These are phyloP conservation scores for Leccinum pellstonianum DNA, from an alignment of 768 basidiomycete genomes.

Conservation along the genomic window DNA sequence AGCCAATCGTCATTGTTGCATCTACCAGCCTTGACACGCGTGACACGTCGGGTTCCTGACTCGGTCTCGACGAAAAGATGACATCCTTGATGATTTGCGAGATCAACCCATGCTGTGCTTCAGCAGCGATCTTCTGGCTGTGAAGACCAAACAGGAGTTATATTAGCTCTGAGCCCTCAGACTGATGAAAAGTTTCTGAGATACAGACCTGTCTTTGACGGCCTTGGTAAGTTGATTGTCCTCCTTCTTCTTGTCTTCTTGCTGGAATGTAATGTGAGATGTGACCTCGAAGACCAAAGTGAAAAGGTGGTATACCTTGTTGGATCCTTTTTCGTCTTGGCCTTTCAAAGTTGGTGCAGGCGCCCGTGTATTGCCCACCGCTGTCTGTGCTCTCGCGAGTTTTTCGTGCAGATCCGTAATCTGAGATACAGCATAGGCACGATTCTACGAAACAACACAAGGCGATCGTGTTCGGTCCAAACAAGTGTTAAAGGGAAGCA, in stretches of 20 bases:
- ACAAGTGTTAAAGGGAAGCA: constrained; percentile 19
- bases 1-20: constrained; percentile 35
- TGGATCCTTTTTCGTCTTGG: constrained; percentile 41
- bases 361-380: constrained; percentile 59
- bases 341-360: constrained; percentile 52
- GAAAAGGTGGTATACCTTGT: constrained; percentile 39
- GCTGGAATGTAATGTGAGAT: constrained; percentile 20
- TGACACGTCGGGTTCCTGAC: constrained; percentile 22
- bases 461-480: background rate
- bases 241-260: constrained; percentile 80
- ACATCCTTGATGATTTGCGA: constrained; percentile 92
- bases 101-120: constrained; percentile 92
- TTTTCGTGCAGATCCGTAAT: constrained; percentile 89
- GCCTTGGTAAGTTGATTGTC: constrained; percentile 85
- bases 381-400: constrained; percentile 64
- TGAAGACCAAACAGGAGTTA: background rate
- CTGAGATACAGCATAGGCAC: constrained; percentile 91
- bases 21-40: constrained; percentile 35
- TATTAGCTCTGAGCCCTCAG: background rate
- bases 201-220: constrained; percentile 81
- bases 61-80: constrained; percentile 66
- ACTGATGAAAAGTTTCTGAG: background rate
- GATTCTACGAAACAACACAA: constrained; percentile 58
- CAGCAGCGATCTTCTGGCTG: constrained; percentile 85
- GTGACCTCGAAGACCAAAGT: background rate